Conservation (phyloP, 1,284 basidiomycete species). For the Phylloporus sp. region DNA sequence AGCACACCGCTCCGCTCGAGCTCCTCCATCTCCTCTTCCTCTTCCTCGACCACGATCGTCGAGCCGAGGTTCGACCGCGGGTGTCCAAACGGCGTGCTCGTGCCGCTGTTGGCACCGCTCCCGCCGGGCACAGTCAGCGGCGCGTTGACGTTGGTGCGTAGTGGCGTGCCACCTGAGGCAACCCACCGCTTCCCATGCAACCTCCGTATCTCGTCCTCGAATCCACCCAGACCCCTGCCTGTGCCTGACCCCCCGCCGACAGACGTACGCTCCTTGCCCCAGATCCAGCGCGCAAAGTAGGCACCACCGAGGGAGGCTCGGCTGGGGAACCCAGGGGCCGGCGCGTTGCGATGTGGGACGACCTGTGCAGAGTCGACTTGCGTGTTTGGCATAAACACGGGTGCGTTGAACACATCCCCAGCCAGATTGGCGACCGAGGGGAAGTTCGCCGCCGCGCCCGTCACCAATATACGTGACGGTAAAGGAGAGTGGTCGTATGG, state of each 20-base stretch:
- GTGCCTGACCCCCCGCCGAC: slow-evolving; percentile 36
- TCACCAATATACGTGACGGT: slow-evolving; percentile 68
- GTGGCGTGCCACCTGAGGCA: slow-evolving; percentile 59
- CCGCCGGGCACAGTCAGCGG: slow-evolving; percentile 32
- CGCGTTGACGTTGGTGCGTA: slow-evolving; percentile 65
- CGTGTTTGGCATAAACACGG: slow-evolving; percentile 72
- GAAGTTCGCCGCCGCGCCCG: slow-evolving; percentile 83
- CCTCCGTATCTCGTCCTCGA: slow-evolving; percentile 79
- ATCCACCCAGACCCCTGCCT: slow-evolving; percentile 60
- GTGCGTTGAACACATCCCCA: slow-evolving; percentile 81
- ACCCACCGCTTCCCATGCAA: slow-evolving; percentile 77
- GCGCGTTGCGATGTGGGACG: slow-evolving; percentile 76
- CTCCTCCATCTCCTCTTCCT: slow-evolving; percentile 74
- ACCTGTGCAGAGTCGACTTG: slow-evolving; percentile 78
- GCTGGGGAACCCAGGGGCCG: slow-evolving; percentile 69
- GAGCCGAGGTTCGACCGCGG: slow-evolving; percentile 63
- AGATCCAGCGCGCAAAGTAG: slow-evolving; percentile 82
- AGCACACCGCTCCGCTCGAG: slow-evolving; percentile 48
- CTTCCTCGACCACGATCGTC: slow-evolving; percentile 73
- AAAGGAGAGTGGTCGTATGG: slow-evolving; percentile 73
- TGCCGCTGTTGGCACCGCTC: slow-evolving; percentile 58
- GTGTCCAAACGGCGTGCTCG: slow-evolving; percentile 68
- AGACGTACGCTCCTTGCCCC: slow-evolving; percentile 69
- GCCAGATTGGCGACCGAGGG: slow-evolving; percentile 80
- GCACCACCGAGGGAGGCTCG: slow-evolving; percentile 75